Base-by-base conservation (phyloP, 2,329 filamentous ascomycete species). In the Epichloe aotearoae region DNA sequence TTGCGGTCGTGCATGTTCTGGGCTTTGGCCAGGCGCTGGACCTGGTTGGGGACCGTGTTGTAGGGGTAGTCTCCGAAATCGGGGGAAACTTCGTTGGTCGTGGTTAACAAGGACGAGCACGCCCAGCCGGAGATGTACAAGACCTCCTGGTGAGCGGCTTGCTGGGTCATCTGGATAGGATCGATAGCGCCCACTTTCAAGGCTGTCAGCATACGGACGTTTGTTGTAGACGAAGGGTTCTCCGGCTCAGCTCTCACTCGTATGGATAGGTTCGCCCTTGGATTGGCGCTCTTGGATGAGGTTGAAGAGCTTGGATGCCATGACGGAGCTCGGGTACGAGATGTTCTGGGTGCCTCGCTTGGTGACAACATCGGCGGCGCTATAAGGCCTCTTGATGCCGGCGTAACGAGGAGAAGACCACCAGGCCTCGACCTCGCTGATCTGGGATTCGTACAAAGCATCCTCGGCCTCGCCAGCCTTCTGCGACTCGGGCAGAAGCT, bases 31-130 rank as follows among this genome's bases (percentile, higher is more conserved):
- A 98, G 73, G 56, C 93, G 82, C 72, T 98, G 89, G 4, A 98
- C 93, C 67, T 97, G 93, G 70, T 97, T 97, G 8, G 93, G 93
- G 4, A 98, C 93, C 0, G 93, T 98, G 65, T 97, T 97, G 73
- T 98, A 98, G 0, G 93, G 93, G 66, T 98, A 98, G 69, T 98
- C 93, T 61, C 93, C 93, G 70, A 97, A 95, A 66, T 98, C 93
- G 42, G 93, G 87, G 87, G 89, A 96, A 30, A 98, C 93, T 67
- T 98, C 93, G 71, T 98, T 97, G 38, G 93, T 97, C 10, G 83
- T 84, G 4, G 91, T 97, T 44, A 98, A 74, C 19, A 95, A 80
- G 0, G 89, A 91, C 0, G 91, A 97, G 70, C 93, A 97, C 5
- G 93, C 93, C 93, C 93, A 98, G 55, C 93, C 93, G 1, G 90